Base-by-base conservation (phyloP, 1,139 yeast genomes). In the Yamadazyma sp. region DNA sequence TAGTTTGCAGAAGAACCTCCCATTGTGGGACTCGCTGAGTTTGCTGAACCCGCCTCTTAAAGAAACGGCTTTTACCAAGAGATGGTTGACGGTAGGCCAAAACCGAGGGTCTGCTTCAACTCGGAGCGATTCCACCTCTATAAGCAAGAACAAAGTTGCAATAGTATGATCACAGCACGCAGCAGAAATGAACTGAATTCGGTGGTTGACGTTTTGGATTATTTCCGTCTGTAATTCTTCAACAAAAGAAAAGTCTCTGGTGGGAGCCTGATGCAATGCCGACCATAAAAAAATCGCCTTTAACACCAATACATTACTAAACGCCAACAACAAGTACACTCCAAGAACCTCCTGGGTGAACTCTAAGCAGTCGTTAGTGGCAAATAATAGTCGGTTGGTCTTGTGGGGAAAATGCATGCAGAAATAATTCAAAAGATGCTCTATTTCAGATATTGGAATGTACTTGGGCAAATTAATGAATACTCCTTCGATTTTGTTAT, bases 121-220 rank as follows among this genome's bases (percentile, higher is more conserved):
- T 26, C 10, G 5, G 16, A 26, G 29, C 4, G 29, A 26, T 16
- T 26, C 16, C 4, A 10, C 16, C 10, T 26, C 29, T 12, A 26
- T 26, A 5, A 26, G 29, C 17, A 26, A 14, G 10, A 26, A 26
- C 16, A 30, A 8, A 4, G 33, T 30, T 3, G 33, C 33, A 4
- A 30, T 18, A 5, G 33, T 30, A 21, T 30, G 33, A 12, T 30
- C 33, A 30, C 33, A 30, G 25, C 33, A 30, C 12, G 26, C 33
- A 9, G 24, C 33, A 30, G 25, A 17, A 7, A 30, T 21, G 11
- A 15, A 30, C 9, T 30, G 24, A 10, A 20, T 30, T 4, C 33
- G 5, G 12, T 30, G 26, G 25, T 30, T 30, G 11, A 30, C 6
- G 13, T 30, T 13, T 16, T 15, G 33, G 12, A 30, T 10, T 4